A percentile compares a stretch with the other conserved stretches of the same genome.
Conservation (phyloP, 352 stramenopile species). For the Phytopythium aichiense region DNA sequence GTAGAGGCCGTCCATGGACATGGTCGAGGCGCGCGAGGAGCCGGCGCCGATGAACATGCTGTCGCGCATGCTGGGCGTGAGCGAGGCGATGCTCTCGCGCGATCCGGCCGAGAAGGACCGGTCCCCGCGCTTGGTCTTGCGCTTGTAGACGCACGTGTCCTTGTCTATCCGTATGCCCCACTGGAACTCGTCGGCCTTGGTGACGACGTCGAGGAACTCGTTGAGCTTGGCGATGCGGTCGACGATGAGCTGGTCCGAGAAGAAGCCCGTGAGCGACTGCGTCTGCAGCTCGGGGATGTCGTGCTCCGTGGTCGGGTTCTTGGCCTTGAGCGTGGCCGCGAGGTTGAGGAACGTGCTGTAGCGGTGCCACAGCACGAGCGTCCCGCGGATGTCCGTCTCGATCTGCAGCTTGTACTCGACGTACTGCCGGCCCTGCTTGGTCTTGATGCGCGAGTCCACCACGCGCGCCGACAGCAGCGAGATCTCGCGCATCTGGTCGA, state of each 20-base stretch:
- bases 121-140: constrained; percentile 76
- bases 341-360: constrained; percentile 88
- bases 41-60: constrained; percentile 58
- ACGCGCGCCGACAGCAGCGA: constrained; percentile 81
- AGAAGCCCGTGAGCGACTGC: constrained; percentile 77
- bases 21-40: constrained; percentile 60
- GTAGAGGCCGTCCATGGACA: constrained; percentile 48
- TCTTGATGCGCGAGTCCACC: constrained; percentile 86
- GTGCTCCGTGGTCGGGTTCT: constrained; percentile 71
- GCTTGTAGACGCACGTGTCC: constrained; percentile 87
- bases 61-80: constrained; percentile 69
- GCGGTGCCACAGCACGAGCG: constrained; percentile 83
- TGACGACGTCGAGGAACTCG: constrained; percentile 83
- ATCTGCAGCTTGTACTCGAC: constrained; percentile 88
- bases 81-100: constrained; percentile 76
- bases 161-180: constrained; percentile 90
- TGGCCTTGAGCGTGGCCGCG: constrained; percentile 73
- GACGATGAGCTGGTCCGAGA: constrained; percentile 83
- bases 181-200: constrained; percentile 82
- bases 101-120: constrained; percentile 60
- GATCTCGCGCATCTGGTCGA: constrained; percentile 86
- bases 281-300: constrained; percentile 80
- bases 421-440: constrained; percentile 81
- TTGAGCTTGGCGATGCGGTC: constrained; percentile 85
- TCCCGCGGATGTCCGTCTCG: constrained; percentile 84